A percentile compares a stretch with the other conserved stretches of the same genome.
These are phyloP conservation scores for Capniomyces stellatus DNA, from an alignment of 371 early-diverging fungal genomes.

Conservation along the genomic window DNA sequence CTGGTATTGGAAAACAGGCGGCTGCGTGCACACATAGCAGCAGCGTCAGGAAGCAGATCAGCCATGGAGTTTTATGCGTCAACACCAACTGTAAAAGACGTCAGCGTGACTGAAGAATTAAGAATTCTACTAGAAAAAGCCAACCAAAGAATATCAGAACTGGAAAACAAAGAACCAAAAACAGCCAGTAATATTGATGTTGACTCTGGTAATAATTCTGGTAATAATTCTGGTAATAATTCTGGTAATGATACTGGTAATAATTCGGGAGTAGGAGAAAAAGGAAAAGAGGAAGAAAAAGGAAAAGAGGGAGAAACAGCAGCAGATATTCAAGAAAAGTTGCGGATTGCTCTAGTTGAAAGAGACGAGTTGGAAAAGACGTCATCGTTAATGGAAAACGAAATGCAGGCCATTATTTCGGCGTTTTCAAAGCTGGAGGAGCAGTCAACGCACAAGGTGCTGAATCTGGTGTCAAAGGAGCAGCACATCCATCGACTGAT, in stretches of 20 bases:
- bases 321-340: conserved; percentile 23
- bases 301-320: too few species aligned
- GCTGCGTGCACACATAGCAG: conserved; percentile 40
- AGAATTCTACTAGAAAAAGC: conserved; percentile 7
- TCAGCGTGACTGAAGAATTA: conserved; percentile 29
- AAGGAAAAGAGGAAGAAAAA: too few species aligned
- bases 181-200: background rate
- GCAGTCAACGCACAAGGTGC: conserved; percentile 52
- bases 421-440: conserved; percentile 63
- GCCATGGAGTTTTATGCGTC: conserved; percentile 45
- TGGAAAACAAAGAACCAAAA: background rate
- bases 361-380: conserved; percentile 18
- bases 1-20: conserved; percentile 44
- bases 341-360: conserved; percentile 4
- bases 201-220: too few species aligned
- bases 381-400: conserved; percentile 37
- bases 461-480: conserved; percentile 52
- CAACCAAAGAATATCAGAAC: background rate
- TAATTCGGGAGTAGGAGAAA: too few species aligned
- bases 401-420: conserved; percentile 56
- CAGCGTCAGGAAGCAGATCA: conserved; percentile 40
- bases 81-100: conserved; percentile 27
- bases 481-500: conserved; percentile 51
- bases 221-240: too few species aligned
- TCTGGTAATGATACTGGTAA: too few species aligned